A percentile compares a stretch with the other conserved stretches of the same genome.
Conservation (phyloP, 2,329 filamentous ascomycete genomes). For the Botryotinia calthae region DNA sequence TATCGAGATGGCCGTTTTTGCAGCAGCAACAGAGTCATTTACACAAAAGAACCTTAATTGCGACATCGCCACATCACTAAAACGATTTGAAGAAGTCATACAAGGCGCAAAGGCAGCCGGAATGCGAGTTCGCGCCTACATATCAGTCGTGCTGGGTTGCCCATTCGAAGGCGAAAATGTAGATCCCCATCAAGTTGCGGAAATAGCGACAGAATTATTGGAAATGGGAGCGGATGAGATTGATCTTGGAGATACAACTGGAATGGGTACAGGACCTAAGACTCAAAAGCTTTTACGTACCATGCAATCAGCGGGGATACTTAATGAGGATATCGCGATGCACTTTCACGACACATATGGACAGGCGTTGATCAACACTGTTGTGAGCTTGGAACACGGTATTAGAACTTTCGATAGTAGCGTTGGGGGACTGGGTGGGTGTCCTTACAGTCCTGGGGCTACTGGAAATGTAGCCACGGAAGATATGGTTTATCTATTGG, state of each 20-base stretch:
- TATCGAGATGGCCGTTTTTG: conserved; percentile 76
- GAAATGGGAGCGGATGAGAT: conserved; percentile 91
- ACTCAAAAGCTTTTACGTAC: conserved; percentile 64
- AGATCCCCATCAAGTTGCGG: conserved; percentile 60
- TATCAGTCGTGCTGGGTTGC: conserved; percentile 78
- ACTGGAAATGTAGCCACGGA: conserved; percentile 86
- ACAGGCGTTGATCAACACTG: conserved; percentile 78
- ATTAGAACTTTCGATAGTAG: conserved; percentile 77
- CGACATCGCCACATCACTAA: conserved; percentile 69
- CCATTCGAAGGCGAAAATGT: conserved; percentile 70
- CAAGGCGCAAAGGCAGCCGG: conserved; percentile 61
- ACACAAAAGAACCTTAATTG: conserved; percentile 81
- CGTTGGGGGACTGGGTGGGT: conserved; percentile 78
- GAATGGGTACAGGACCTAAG: conserved; percentile 78
- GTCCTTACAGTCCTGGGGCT: conserved; percentile 80
- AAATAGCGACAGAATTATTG: conserved; percentile 67
- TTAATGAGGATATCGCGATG: conserved; percentile 69
- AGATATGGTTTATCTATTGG: conserved; percentile 75
- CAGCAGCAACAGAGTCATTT: conserved; percentile 78
- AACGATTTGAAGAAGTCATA: conserved; percentile 69
- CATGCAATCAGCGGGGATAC: conserved; percentile 64
- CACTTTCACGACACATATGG: conserved; percentile 91
- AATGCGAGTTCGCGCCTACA: conserved; percentile 72
- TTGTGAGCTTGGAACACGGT: conserved; percentile 73
- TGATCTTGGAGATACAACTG: conserved; percentile 84